phyloP scores from a whole-genome alignment of 169 alveolate genomes.

The Perkinsus olseni region DNA sequence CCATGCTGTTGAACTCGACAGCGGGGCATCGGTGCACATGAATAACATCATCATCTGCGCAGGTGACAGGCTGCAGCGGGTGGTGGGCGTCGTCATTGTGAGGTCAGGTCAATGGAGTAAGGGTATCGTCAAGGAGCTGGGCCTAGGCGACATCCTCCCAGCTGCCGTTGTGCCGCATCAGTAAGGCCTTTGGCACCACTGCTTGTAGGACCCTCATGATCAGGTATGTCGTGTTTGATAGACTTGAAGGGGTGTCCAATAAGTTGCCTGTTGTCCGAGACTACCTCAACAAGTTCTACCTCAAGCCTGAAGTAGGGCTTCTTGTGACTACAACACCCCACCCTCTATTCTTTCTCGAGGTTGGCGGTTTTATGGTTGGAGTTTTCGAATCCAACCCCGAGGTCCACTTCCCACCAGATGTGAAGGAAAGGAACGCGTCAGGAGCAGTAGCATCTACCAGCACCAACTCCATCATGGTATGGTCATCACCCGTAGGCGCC shows the following conservation, averaged over 20 bases:
- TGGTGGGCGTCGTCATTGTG: not conserved
- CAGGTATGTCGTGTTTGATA: not conserved
- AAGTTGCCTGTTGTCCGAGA: constrained; percentile 6
- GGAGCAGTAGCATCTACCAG: not conserved
- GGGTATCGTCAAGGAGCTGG: not conserved
- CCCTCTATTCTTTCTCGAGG: not conserved
- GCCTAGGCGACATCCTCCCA: not conserved
- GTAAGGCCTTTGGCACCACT: not conserved
- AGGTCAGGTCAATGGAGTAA: not conserved
- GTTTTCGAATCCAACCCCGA: constrained; percentile 8
- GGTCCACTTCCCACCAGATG: not conserved
- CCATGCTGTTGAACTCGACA: not conserved
- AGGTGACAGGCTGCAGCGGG: not conserved
- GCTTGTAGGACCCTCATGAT: not conserved
- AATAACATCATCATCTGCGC: not conserved
- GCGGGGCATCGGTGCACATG: not conserved
- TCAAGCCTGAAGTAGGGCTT: not conserved
- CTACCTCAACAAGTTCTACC: not conserved
- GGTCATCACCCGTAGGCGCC: not conserved
- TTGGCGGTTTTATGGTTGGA: constrained; percentile 15
- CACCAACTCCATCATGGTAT: not conserved
- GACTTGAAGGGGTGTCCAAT: not conserved
- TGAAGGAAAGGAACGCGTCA: not conserved
- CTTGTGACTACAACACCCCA: not conserved
- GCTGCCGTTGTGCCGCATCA: constrained; percentile 6